A percentile compares a stretch with the other conserved stretches of the same genome.
Evolutionary conservation across 805 yeast species (phyloP).

Genomic region (Blastobotrys attinorum): DNA sequence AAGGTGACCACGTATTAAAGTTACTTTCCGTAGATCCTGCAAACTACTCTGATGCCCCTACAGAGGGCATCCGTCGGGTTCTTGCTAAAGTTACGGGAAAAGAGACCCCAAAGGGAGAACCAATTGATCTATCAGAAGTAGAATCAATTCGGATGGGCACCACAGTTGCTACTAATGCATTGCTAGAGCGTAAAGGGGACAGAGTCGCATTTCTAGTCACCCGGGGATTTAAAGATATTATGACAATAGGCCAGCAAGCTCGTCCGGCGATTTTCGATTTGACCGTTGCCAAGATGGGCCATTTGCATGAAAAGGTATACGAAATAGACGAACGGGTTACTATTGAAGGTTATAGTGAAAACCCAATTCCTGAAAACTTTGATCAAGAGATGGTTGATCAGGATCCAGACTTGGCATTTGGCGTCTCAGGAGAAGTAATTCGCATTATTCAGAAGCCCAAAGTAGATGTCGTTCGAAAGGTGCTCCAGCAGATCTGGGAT

Average conservation of each 20-base stretch:
- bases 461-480: constrained; percentile 32
- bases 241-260: constrained; percentile 83
- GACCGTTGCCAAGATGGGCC: constrained; percentile 61
- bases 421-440: constrained; percentile 63
- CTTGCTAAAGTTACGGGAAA: constrained; percentile 51
- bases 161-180: constrained; percentile 92
- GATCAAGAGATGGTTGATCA: constrained; percentile 22
- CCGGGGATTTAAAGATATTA: constrained; percentile 77
- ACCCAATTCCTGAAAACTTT: constrained; percentile 37
- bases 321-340: constrained; percentile 91
- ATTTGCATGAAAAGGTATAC: constrained; percentile 64
- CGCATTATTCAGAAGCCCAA: constrained; percentile 49
- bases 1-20: constrained; percentile 61
- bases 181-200: constrained; percentile 88
- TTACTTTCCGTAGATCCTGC: constrained; percentile 81
- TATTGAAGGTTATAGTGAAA: constrained; percentile 70
- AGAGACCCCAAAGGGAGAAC: constrained; percentile 49
- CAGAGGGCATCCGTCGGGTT: constrained; percentile 81
- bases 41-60: constrained; percentile 84
- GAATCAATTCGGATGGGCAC: constrained; percentile 82
- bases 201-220: constrained; percentile 79
- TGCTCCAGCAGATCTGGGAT: constrained; percentile 39
- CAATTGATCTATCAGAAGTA: constrained; percentile 46
- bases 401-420: constrained; percentile 37
- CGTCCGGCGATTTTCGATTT: constrained; percentile 86